Conservation (phyloP, 2,329 filamentous ascomycete species). For the Sarocladium kiliense region DNA sequence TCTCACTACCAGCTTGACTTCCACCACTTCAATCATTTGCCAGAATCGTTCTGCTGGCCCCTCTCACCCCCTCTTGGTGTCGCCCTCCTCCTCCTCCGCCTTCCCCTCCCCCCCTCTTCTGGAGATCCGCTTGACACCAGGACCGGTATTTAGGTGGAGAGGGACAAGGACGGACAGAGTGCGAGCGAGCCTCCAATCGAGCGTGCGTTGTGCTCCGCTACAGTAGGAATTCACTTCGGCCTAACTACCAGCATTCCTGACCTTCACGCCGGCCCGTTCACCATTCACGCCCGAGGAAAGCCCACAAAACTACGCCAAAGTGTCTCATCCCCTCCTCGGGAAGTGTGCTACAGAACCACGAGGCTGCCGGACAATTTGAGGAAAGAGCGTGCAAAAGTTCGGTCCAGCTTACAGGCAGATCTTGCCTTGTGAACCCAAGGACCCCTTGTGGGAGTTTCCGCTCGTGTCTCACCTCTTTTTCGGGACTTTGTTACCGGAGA, state of each 20-base stretch:
- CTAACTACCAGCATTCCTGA: constrained; percentile 6
- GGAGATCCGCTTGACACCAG: constrained; percentile 7
- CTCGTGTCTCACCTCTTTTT: constrained; percentile 2
- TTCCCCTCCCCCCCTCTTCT: not conserved
- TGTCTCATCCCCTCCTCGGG: not conserved
- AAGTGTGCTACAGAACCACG: not conserved
- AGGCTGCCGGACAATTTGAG: not conserved
- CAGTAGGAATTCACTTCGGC: constrained; percentile 1
- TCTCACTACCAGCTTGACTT: not conserved
- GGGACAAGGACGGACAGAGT: not conserved
- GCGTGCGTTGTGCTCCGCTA: not conserved
- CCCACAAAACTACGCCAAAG: not conserved
- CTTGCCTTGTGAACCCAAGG: not conserved
- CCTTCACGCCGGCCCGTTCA: constrained; percentile 2
- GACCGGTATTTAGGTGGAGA: constrained; percentile 8
- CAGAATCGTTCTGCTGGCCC: not conserved
- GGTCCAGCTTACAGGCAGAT: no score
- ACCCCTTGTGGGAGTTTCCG: not conserved
- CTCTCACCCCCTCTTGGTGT: not conserved
- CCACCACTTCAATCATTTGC: not conserved
- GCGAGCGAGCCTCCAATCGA: not conserved
- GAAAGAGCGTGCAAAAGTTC: not conserved
- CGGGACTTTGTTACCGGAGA: not conserved
- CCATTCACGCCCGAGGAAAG: not conserved
- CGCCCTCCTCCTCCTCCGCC: not conserved